Base-by-base conservation (phyloP, 208 protist genomes). In the Crithidia brevicula region DNA sequence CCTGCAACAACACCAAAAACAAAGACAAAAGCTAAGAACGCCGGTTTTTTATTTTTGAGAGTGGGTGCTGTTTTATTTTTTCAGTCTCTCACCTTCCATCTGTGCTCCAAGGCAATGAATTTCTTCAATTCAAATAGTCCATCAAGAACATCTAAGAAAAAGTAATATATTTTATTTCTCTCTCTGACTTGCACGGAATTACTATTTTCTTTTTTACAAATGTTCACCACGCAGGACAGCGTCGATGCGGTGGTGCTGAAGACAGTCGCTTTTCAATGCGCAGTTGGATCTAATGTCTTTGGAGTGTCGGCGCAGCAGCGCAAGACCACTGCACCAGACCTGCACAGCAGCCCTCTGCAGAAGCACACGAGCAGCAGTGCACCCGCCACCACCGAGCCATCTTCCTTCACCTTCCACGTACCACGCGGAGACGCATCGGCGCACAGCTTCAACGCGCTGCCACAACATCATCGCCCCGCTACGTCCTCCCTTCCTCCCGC, bases 361-460 rank as follows among this genome's bases (percentile, higher is more conserved):
- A n/a, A n/a, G n/a, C n/a, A n/a, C n/a, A n/a, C n/a, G n/a, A n/a
- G n/a, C n/a, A n/a, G n/a, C n/a, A n/a, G n/a, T n/a, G n/a, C n/a
- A 22, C 8, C 15, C 28, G 8, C 50, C 28, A 22, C 23, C 23
- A 20, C 2, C 3, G 50, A 16, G 20, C 7, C 20, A n/a, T 57
- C 51, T 20, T 56, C 50, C 45, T 74, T 72, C 45, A 79, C 77
- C 7, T 66, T n/a, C n/a, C n/a, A n/a, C n/a, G n/a, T n/a, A n/a
- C n/a, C n/a, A n/a, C n/a, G n/a, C n/a, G n/a, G n/a, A n/a, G n/a
- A n/a, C n/a, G n/a, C n/a, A n/a, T n/a, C n/a, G n/a, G n/a, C n/a
- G n/a, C n/a, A n/a, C n/a, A n/a, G n/a, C n/a, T n/a, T n/a, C n/a
- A n/a, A n/a, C n/a, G n/a, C n/a, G n/a, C n/a, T n/a, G n/a, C n/a